Evolutionary conservation across 2,329 filamentous ascomycete species (phyloP).

Genomic region (Madurella mycetomatis): DNA sequence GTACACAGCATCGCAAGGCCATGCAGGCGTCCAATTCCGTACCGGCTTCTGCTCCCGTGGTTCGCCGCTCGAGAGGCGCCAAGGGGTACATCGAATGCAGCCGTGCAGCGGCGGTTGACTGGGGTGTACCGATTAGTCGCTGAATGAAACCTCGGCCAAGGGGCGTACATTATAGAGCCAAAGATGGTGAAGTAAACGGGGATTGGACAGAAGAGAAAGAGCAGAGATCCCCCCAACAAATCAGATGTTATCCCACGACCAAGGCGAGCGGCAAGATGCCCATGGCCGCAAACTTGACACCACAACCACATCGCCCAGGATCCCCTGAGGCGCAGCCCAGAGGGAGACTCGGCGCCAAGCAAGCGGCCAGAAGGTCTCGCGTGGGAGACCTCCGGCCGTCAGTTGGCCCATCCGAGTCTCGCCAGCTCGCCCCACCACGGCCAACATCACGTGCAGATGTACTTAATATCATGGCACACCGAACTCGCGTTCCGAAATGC

Average conservation of each 20-base stretch:
- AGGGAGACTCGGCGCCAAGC: constrained; percentile 19
- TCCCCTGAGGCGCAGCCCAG: constrained; percentile 14
- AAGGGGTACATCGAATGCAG: constrained; percentile 5
- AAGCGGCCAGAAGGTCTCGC: constrained; percentile 3
- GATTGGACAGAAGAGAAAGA: not conserved
- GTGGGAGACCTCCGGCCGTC: constrained; percentile 13
- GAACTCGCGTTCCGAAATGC: not conserved
- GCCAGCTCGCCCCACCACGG: not conserved
- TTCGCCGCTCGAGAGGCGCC: not conserved
- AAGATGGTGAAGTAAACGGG: not conserved
- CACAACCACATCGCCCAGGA: constrained; percentile 3
- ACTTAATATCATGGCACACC: constrained; percentile 1
- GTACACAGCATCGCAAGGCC: not conserved
- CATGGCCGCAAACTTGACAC: constrained; percentile 1
- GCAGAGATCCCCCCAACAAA: constrained; percentile 6
- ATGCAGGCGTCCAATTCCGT: not conserved
- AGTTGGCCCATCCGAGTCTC: not conserved
- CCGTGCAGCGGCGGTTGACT: not conserved
- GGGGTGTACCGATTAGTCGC: constrained; percentile 4
- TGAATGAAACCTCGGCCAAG: constrained; percentile 16
- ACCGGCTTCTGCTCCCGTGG: not conserved
- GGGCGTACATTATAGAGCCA: not conserved
- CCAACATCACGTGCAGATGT: not conserved
- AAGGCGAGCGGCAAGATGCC: constrained; percentile 10
- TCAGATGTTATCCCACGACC: constrained; percentile 8